Percentiles rank a stretch among this genome's conserved stretches.
phyloP scores from a whole-genome alignment of 2,329 filamentous ascomycete species.

The Fusarium albidum region DNA sequence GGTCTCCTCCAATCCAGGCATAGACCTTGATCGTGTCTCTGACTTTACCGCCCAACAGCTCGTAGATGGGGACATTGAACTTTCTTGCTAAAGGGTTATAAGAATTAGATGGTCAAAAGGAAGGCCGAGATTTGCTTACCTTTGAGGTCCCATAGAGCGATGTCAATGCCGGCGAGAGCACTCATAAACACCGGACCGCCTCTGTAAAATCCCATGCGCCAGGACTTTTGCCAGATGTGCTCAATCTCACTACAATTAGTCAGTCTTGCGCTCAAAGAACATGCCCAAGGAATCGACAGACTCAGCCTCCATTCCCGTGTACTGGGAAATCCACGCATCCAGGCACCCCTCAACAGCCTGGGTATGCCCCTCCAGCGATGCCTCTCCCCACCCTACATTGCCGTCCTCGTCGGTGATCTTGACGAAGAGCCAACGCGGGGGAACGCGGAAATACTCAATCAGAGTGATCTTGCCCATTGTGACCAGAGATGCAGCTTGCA shows the following conservation, averaged over 20 bases:
- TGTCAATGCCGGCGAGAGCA: conserved; percentile 79
- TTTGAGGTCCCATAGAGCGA: conserved; percentile 83
- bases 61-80: conserved; percentile 72
- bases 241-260: conserved; percentile 70
- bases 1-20: conserved; percentile 80
- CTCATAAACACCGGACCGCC: conserved; percentile 84
- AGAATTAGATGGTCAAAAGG: accelerated
- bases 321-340: conserved; percentile 69
- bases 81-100: conserved; percentile 47
- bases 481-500: neutral
- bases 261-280: neutral
- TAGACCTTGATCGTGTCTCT: conserved; percentile 76
- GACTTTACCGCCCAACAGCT: conserved; percentile 78
- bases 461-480: conserved; percentile 44
- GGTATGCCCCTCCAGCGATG: conserved; percentile 76
- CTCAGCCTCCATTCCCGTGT: conserved; percentile 76
- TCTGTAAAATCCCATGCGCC: conserved; percentile 77
- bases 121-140: conserved; percentile 36
- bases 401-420: conserved; percentile 75
- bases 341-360: conserved; percentile 78
- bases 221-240: conserved; percentile 80
- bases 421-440: conserved; percentile 80
- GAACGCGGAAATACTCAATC: conserved; percentile 79
- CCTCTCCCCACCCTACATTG: conserved; percentile 76
- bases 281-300: conserved; percentile 43